Evolutionary conservation across 192 early-diverging fungal species (phyloP).

Genomic region (Coemansia sp.): DNA sequence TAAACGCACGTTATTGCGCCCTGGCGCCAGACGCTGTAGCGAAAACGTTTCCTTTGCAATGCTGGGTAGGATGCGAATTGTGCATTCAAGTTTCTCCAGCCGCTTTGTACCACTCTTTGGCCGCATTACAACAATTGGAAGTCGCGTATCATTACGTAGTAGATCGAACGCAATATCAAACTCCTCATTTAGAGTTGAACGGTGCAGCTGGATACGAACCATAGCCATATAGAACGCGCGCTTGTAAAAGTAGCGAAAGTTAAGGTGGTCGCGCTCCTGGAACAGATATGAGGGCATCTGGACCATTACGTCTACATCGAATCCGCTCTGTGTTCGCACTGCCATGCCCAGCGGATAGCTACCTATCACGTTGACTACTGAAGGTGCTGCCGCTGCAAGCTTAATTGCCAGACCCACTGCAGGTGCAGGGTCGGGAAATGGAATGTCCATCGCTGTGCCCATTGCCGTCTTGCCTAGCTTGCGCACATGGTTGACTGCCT

Average conservation of each 20-base stretch:
- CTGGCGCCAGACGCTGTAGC: conserved; percentile 69
- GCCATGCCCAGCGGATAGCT: conserved; percentile 82
- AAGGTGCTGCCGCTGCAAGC: conserved; percentile 76
- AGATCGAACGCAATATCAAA: conserved; percentile 56
- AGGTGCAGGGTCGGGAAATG: conserved; percentile 78
- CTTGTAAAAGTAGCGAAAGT: conserved; percentile 95
- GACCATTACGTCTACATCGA: conserved; percentile 87
- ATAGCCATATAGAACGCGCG: conserved; percentile 88
- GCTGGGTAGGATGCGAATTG: conserved; percentile 79
- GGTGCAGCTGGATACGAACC: conserved; percentile 47
- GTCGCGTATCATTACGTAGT: conserved; percentile 62
- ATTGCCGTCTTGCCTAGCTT: conserved; percentile 54
- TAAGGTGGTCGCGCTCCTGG: conserved; percentile 91
- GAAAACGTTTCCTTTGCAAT: conserved; percentile 67
- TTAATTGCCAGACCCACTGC: conserved; percentile 69
- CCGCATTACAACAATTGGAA: conserved; percentile 62
- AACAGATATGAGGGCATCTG: conserved; percentile 84
- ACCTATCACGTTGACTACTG: conserved; percentile 78
- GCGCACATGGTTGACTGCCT: conserved; percentile 42
- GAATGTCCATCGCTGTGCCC: conserved; percentile 39
- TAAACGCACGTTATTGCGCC: conserved; percentile 78
- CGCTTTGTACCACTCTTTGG: conserved; percentile 33
- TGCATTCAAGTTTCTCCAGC: conserved; percentile 13
- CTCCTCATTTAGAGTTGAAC: conserved; percentile 50
- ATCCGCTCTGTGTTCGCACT: conserved; percentile 55